Conservation (phyloP, 495 filamentous ascomycete genomes). For the Chaetomium cochliodes region DNA sequence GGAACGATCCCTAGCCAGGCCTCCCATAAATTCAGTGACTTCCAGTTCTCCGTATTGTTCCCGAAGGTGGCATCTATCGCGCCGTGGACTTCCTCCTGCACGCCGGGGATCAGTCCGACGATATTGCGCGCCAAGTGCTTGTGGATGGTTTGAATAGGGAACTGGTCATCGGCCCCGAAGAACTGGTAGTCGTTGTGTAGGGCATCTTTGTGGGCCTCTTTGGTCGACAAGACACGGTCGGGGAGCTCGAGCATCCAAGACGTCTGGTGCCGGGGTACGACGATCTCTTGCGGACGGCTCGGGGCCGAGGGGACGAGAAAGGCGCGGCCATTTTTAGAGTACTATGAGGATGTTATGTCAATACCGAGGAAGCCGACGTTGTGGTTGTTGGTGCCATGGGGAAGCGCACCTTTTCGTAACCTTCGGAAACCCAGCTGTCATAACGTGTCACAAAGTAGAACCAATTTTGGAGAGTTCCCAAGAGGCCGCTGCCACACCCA, state of each 20-base stretch:
- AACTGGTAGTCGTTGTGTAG: slow-evolving; percentile 38
- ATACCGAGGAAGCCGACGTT: background rate
- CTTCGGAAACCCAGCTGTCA: slow-evolving; percentile 36
- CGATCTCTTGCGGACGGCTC: slow-evolving; percentile 37
- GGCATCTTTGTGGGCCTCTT: slow-evolving; percentile 35
- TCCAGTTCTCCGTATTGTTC: slow-evolving; percentile 37
- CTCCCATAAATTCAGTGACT: slow-evolving; percentile 38
- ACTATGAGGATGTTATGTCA: slow-evolving; percentile 25
- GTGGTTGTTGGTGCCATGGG: background rate
- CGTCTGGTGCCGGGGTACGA: slow-evolving; percentile 37
- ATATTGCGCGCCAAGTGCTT: slow-evolving; percentile 39
- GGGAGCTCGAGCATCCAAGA: slow-evolving; percentile 41
- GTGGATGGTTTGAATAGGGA: slow-evolving; percentile 37
- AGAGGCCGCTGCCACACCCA: slow-evolving; percentile 31
- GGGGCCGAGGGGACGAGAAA: slow-evolving; percentile 37
- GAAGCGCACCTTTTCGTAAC: slow-evolving; percentile 35
- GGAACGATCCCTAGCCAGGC: slow-evolving; percentile 37
- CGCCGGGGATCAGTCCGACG: slow-evolving; percentile 33
- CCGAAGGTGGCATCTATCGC: slow-evolving; percentile 36
- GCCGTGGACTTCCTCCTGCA: slow-evolving; percentile 36
- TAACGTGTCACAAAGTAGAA: slow-evolving; percentile 33
- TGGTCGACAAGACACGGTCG: slow-evolving; percentile 34
- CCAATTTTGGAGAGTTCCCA: slow-evolving; percentile 37
- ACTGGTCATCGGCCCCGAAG: slow-evolving; percentile 33
- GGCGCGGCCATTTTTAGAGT: slow-evolving; percentile 35